Evolutionary conservation across 2,329 filamentous ascomycete genomes (phyloP).

Genomic region (Microsporum audouinii): DNA sequence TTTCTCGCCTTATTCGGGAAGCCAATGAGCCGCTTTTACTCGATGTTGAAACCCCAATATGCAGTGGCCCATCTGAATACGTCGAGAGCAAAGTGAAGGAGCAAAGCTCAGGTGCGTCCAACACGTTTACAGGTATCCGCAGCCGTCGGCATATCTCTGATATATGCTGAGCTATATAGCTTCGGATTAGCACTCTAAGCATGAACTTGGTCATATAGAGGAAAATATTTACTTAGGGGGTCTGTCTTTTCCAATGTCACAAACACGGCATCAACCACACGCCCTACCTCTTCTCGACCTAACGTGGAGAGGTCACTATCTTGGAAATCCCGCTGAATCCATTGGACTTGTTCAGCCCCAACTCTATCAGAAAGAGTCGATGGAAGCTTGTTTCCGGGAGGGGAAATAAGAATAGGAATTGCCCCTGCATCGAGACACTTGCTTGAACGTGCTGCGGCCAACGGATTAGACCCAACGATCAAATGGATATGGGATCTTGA

Average conservation of each 20-base stretch:
- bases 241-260: conserved; percentile 52
- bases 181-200: background rate
- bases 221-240: conserved; percentile 34
- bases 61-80: conserved; percentile 78
- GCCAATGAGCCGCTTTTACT: conserved; percentile 90
- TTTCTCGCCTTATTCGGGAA: conserved; percentile 75
- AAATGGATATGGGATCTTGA: conserved; percentile 53
- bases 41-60: conserved; percentile 91
- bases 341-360: conserved; percentile 31
- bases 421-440: conserved; percentile 76
- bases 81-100: conserved; percentile 84
- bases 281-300: conserved; percentile 66
- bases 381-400: conserved; percentile 50
- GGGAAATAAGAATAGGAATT: conserved; percentile 64
- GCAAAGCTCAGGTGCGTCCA: conserved; percentile 75
- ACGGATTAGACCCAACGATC: conserved; percentile 71
- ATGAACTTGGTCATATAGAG: background rate
- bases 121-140: conserved; percentile 85
- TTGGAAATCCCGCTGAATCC: conserved; percentile 45
- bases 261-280: conserved; percentile 83
- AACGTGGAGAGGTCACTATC: conserved; percentile 61
- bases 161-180: conserved; percentile 51
- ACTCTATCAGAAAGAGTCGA: conserved; percentile 37
- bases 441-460: conserved; percentile 72
- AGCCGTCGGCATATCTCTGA: conserved; percentile 63